phyloP scores from a whole-genome alignment of 768 basidiomycete species.

The Artomyces pyxidatus region DNA sequence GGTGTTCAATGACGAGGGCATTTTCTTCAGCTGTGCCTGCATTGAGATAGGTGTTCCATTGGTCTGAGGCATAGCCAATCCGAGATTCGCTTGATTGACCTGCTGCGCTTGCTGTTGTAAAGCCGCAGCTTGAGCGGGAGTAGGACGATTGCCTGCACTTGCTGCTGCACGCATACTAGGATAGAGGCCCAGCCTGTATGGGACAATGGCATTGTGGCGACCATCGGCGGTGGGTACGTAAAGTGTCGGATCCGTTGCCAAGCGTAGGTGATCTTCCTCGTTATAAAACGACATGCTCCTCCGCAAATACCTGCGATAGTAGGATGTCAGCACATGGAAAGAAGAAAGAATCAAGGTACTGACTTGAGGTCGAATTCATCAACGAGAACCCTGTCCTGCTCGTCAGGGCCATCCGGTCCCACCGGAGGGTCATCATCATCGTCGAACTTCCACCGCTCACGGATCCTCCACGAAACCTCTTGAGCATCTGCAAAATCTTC shows the following conservation, averaged over 20 bases:
- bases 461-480: slow-evolving; percentile 35
- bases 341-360: slow-evolving; percentile 7
- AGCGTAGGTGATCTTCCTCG: slow-evolving; percentile 13
- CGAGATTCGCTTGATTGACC: slow-evolving; percentile 2
- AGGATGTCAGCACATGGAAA: slow-evolving; percentile 2
- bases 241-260: slow-evolving; percentile 15
- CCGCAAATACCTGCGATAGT: slow-evolving; percentile 43
- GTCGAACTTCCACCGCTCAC: slow-evolving; percentile 65
- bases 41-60: slow-evolving; percentile 51
- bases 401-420: slow-evolving; percentile 54
- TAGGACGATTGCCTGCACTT: slow-evolving; percentile 11
- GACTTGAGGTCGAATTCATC: slow-evolving; percentile 61
- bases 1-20: slow-evolving; percentile 41
- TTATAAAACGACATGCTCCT: slow-evolving; percentile 13
- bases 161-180: slow-evolving; percentile 10
- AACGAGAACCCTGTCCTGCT: slow-evolving; percentile 58
- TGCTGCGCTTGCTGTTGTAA: slow-evolving; percentile 11
- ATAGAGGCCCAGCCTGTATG: slow-evolving; percentile 11
- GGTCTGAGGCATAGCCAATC: slow-evolving; percentile 15
- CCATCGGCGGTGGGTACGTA: slow-evolving; percentile 11
- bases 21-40: slow-evolving; percentile 52
- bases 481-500: slow-evolving; percentile 26
- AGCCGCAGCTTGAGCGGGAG: slow-evolving; percentile 12
- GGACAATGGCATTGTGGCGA: slow-evolving; percentile 6
- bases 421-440: slow-evolving; percentile 49